Percentiles rank a stretch among this genome's conserved stretches.
These are phyloP conservation scores for Suillus brevipes DNA, from an alignment of 768 basidiomycete species.

Conservation along the genomic window DNA sequence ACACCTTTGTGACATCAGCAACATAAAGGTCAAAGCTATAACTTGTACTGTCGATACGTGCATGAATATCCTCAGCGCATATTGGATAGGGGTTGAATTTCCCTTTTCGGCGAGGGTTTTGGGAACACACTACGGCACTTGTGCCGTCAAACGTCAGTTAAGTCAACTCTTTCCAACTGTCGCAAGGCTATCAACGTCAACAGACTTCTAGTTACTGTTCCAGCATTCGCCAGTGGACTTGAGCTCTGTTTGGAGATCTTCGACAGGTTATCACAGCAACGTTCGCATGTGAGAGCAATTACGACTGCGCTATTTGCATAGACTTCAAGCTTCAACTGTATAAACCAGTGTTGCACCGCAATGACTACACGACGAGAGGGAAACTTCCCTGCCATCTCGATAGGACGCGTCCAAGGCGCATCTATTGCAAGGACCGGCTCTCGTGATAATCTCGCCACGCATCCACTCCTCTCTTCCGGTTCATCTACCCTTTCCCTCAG, in stretches of 20 bases:
- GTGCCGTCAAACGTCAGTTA: neutral
- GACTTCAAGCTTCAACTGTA: neutral
- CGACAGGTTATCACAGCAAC: neutral
- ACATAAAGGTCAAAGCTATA: too few species aligned
- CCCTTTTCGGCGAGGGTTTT: neutral
- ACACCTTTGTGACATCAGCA: too few species aligned
- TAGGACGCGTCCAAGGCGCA: slow-evolving; percentile 50
- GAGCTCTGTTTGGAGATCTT: neutral
- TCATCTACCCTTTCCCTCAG: slow-evolving; percentile 29
- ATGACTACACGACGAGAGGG: slow-evolving; percentile 40
- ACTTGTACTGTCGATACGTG: too few species aligned
- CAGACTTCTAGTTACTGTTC: neutral
- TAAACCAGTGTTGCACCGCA: neutral
- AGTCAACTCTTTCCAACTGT: neutral
- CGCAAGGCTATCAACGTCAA: neutral
- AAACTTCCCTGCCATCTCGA: slow-evolving; percentile 53
- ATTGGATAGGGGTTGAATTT: neutral
- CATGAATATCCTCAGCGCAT: too few species aligned
- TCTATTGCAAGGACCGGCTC: slow-evolving; percentile 44
- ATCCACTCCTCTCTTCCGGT: slow-evolving; percentile 61
- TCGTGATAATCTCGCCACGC: slow-evolving; percentile 58
- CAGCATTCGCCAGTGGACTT: neutral
- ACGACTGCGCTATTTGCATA: neutral
- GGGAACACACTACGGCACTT: too few species aligned
- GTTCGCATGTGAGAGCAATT: neutral